phyloP scores from a whole-genome alignment of 148 eudicot genomes.

The Camellia lanceoleosa region DNA sequence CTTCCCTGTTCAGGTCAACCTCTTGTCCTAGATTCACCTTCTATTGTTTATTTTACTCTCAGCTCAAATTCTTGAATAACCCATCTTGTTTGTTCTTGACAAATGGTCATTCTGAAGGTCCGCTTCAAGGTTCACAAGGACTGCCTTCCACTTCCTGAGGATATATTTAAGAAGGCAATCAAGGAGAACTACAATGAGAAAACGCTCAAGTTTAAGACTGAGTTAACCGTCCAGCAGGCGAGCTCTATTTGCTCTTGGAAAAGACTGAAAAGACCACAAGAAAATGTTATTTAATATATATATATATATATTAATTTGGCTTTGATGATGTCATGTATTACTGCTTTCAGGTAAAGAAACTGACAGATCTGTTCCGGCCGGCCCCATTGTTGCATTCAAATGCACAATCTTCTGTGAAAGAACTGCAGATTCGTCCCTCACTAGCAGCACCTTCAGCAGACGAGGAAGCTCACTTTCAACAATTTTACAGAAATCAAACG shows the following conservation, averaged over 20 bases:
- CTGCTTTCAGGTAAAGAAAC: slow-evolving; percentile 58
- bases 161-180: slow-evolving; percentile 63
- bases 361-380: slow-evolving; percentile 47
- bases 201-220: slow-evolving; percentile 65
- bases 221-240: slow-evolving; percentile 61
- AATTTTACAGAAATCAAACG: slow-evolving; percentile 5
- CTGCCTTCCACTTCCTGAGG: slow-evolving; percentile 67
- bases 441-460: not conserved
- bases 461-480: slow-evolving; percentile 12
- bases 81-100: not conserved
- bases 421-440: not conserved
- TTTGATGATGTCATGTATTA: slow-evolving; percentile 2
- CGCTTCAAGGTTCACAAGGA: slow-evolving; percentile 58
- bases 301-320: not conserved
- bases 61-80: not conserved
- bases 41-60: not conserved
- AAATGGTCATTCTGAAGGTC: slow-evolving; percentile 42
- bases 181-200: slow-evolving; percentile 58
- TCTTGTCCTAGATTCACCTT: not conserved
- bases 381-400: slow-evolving; percentile 29
- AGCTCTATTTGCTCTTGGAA: slow-evolving; percentile 4
- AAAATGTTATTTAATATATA: not conserved
- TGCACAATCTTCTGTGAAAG: slow-evolving; percentile 23
- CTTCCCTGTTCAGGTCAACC: slow-evolving; percentile 75
- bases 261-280: not conserved